These are phyloP conservation scores for Periconia macrospinosa DNA, from an alignment of 2,329 filamentous ascomycete genomes.

Conservation along the genomic window DNA sequence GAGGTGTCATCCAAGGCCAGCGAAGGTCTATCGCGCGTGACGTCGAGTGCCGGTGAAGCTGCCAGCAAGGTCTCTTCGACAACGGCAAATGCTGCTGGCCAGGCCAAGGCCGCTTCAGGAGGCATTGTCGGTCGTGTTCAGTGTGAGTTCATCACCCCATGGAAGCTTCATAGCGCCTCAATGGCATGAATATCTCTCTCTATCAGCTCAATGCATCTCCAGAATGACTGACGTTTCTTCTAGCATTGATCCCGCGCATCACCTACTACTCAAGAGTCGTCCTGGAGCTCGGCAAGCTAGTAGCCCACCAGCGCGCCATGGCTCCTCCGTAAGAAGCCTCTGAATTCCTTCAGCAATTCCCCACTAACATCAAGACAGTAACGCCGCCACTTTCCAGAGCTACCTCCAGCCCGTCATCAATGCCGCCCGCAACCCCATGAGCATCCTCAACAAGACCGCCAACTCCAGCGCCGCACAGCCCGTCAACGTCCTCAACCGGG, in stretches of 20 bases:
- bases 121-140: constrained; percentile 81
- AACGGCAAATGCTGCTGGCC: constrained; percentile 53
- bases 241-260: constrained; percentile 82
- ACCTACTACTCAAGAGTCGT: constrained; percentile 91
- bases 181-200: constrained; percentile 16
- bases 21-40: constrained; percentile 80
- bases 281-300: constrained; percentile 82
- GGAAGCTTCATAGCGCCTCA: neutral
- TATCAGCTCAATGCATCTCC: neutral
- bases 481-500: constrained; percentile 55
- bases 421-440: constrained; percentile 68
- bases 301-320: constrained; percentile 90
- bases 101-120: constrained; percentile 68
- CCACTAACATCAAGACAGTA: constrained; percentile 53
- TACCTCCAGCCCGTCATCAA: constrained; percentile 79
- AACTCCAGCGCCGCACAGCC: constrained; percentile 55
- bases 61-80: constrained; percentile 71
- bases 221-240: constrained; percentile 1
- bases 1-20: constrained; percentile 77
- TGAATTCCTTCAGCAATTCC: neutral
- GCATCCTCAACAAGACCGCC: constrained; percentile 53
- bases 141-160: constrained; percentile 63
- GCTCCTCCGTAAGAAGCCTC: constrained; percentile 76
- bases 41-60: constrained; percentile 77
- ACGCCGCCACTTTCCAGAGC: constrained; percentile 77